phyloP scores from a whole-genome alignment of 306 rosid species.

The Prunus armeniaca region DNA sequence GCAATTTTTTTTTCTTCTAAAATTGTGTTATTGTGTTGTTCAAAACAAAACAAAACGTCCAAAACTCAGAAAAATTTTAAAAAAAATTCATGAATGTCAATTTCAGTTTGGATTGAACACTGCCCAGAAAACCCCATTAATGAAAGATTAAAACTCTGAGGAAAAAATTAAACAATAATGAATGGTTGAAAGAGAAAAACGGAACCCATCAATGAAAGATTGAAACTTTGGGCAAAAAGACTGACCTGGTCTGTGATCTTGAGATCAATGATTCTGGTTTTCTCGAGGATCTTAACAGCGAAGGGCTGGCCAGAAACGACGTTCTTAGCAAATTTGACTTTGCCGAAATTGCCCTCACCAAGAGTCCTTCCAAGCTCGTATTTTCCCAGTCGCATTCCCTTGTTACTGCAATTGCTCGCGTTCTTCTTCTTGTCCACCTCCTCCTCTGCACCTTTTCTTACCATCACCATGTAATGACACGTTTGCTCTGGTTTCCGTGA shows the following conservation, averaged over 20 bases:
- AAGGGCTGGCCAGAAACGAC: slow-evolving; percentile 48
- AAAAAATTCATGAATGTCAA: background rate
- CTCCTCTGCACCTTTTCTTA: slow-evolving; percentile 18
- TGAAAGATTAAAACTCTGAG: background rate
- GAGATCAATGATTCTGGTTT: slow-evolving; percentile 54
- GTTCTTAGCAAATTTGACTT: slow-evolving; percentile 72
- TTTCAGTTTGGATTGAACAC: background rate
- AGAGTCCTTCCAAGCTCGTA: slow-evolving; percentile 76
- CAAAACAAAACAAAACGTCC: background rate
- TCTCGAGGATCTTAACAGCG: slow-evolving; percentile 79
- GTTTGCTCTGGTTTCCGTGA: background rate
- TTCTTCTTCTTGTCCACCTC: slow-evolving; percentile 2
- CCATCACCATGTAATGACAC: slow-evolving; percentile 29
- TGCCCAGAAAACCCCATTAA: slow-evolving; percentile 1
- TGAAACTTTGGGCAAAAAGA: background rate
- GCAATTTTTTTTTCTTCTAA: slow-evolving; percentile 17
- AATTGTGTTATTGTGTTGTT: background rate
- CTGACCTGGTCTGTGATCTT: slow-evolving; percentile 72
- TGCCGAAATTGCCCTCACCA: slow-evolving; percentile 89
- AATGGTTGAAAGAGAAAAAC: background rate
- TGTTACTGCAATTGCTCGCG: background rate
- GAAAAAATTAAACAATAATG: background rate
- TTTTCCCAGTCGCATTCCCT: slow-evolving; percentile 63
- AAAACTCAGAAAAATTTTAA: background rate
- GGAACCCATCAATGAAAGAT: background rate